Base-by-base conservation (phyloP, 352 stramenopile genomes). In the Phytophthora ohioensis region DNA sequence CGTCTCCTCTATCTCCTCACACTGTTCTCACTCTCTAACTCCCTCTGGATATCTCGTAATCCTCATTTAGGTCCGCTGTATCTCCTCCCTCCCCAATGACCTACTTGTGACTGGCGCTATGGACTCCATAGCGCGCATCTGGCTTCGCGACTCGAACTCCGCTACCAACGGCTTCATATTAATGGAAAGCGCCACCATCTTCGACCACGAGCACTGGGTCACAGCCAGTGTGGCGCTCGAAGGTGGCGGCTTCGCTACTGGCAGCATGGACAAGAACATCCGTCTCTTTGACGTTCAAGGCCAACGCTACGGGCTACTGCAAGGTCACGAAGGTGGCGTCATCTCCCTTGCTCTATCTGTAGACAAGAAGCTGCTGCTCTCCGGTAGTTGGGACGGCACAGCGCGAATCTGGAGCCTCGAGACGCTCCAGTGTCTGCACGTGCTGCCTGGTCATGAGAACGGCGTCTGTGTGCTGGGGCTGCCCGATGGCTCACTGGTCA, bases 181-280 rank as follows among this genome's bases (percentile, higher is more conserved):
- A 11, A 59, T 94, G 21, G 79, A 90, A 15, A 83, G 74, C 35
- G 81, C 84, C 27, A 80, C 76, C 21, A 77, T 92, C 42, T 94
- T 85, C 58, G 87, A 84, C 52, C 88, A 96, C 57, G 85, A 93
- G 57, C 88, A 96, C 74, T 96, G 88, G 88, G 80, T 96, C 31
- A 96, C 88, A 17, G 81, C 85, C 46, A 73, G 84, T 27, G 47
- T 85, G 48, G 60, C 69, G 27, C 69, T 94, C 30, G 71, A 75
- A 1, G 63, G 62, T 8, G 84, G 76, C 5, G 87, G 82, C 35
- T 94, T 94, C 67, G 87, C 81, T 7, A 93, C 87, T 3, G 88
- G 88, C 53, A 84, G 74, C 38, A 96, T 96, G 88, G 88, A 96
- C 77, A 93, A 89, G 57, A 68, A 78, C 30, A 70, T 94, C n/a